Evolutionary conservation across 257 asterid species (phyloP).

Genomic region (Linderniella brevidens): DNA sequence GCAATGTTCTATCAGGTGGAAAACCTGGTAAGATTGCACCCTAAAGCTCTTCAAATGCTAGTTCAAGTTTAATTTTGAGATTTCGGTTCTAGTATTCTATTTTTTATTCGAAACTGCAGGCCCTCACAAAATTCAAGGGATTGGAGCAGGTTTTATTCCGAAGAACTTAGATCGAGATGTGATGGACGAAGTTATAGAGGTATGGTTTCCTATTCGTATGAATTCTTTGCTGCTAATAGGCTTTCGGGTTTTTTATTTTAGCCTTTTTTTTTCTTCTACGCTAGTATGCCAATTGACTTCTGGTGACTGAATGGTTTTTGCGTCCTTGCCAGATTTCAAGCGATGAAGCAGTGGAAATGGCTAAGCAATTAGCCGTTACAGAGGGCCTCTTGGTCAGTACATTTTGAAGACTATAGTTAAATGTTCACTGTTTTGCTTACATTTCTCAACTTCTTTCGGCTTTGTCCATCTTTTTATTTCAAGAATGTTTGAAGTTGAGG

Average conservation of each 20-base stretch:
- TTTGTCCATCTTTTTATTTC: too few species aligned
- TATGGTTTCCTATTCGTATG: conserved; percentile 12
- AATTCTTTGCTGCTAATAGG: conserved; percentile 4
- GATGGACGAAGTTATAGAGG: conserved; percentile 97
- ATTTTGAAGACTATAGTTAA: not conserved
- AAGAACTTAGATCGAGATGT: conserved; percentile 77
- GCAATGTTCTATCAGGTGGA: conserved; percentile 88
- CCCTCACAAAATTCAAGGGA: conserved; percentile 99
- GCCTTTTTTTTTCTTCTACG: not conserved
- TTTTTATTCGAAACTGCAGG: conserved; percentile 82
- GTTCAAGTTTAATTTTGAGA: conserved; percentile 18
- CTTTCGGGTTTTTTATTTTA: not conserved
- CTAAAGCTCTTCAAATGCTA: conserved; percentile 10
- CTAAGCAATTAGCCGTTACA: conserved; percentile 81
- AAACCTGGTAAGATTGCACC: conserved; percentile 80
- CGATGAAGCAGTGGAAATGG: conserved; percentile 80
- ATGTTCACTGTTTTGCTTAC: too few species aligned
- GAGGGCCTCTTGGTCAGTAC: conserved; percentile 88
- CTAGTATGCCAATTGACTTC: not conserved
- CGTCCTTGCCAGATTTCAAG: conserved; percentile 54
- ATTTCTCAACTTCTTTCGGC: too few species aligned
- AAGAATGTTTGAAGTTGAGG: too few species aligned
- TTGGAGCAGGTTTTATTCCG: conserved; percentile 99
- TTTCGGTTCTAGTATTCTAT: conserved; percentile 45
- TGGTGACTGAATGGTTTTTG: conserved; percentile 5